Evolutionary conservation across 2,329 filamentous ascomycete species (phyloP).

Genomic region (Phoma sp.): DNA sequence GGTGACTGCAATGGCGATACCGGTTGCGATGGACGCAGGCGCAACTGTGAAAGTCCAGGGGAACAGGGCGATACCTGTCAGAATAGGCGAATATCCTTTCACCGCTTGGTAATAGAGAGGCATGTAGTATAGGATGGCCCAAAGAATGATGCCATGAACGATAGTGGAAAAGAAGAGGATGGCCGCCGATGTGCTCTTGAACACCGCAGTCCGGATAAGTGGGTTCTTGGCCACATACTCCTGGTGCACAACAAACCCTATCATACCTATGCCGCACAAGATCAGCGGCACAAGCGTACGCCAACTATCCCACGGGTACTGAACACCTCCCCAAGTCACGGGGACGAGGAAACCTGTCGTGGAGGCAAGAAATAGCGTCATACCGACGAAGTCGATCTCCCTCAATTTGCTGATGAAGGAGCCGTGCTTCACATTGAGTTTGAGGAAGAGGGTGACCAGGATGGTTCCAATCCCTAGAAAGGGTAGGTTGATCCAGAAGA

Average conservation of each 20-base stretch:
- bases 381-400: constrained; percentile 68
- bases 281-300: not conserved
- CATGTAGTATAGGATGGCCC: constrained; percentile 51
- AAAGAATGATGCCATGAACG: constrained; percentile 62
- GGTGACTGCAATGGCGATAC: constrained; percentile 60
- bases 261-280: not conserved
- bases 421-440: not conserved
- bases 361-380: constrained; percentile 24
- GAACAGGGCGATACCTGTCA: constrained; percentile 49
- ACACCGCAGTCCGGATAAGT: not conserved
- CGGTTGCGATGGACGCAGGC: constrained; percentile 62
- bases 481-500: constrained; percentile 70
- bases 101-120: constrained; percentile 52
- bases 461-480: constrained; percentile 58
- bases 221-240: not conserved
- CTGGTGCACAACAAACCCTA: not conserved
- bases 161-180: constrained; percentile 59
- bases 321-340: not conserved
- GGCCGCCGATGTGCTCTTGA: not conserved
- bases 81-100: constrained; percentile 47
- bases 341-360: not conserved
- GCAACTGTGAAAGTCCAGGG: constrained; percentile 64
- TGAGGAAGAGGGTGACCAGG: constrained; percentile 56
- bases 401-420: constrained; percentile 35
- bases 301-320: not conserved